Evolutionary conservation across 1,139 yeast genomes (phyloP).

Genomic region (Scheffersomyces illinoinensis): DNA sequence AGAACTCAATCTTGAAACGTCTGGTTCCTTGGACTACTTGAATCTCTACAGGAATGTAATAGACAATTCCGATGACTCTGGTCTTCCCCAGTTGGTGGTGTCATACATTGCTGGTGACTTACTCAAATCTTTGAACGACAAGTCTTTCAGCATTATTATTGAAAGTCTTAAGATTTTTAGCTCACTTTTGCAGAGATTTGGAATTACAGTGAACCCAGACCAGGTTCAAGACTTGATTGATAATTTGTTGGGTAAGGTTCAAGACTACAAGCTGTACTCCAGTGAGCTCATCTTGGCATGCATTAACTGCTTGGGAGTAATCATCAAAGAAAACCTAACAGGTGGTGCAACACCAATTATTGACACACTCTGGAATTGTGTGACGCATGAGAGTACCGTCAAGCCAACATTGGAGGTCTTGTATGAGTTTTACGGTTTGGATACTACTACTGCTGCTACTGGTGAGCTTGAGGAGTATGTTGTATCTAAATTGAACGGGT

Average conservation of each 20-base stretch:
- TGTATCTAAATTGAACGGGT: slow-evolving; percentile 16
- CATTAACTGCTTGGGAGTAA: slow-evolving; percentile 22
- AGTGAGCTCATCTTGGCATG: slow-evolving; percentile 54
- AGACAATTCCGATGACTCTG: slow-evolving; percentile 11
- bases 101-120: slow-evolving; percentile 45
- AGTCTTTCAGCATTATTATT: slow-evolving; percentile 44
- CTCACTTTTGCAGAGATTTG: slow-evolving; percentile 29
- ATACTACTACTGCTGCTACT: background rate
- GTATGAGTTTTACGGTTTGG: slow-evolving; percentile 4
- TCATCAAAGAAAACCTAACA: slow-evolving; percentile 7
- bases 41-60: slow-evolving; percentile 28
- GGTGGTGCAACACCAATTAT: slow-evolving; percentile 2
- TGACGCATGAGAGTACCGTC: slow-evolving; percentile 38
- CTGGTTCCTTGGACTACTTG: slow-evolving; percentile 26
- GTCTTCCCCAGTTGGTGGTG: slow-evolving; percentile 15
- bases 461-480: slow-evolving; percentile 1
- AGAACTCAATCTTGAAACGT: slow-evolving; percentile 18
- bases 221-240: slow-evolving; percentile 17
- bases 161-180: slow-evolving; percentile 50
- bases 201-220: slow-evolving; percentile 4
- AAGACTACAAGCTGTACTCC: slow-evolving; percentile 40
- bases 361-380: slow-evolving; percentile 14
- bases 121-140: slow-evolving; percentile 36
- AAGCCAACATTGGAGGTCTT: slow-evolving; percentile 34
- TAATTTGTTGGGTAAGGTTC: slow-evolving; percentile 31